Evolutionary conservation across 176 grass and related monocot genomes (phyloP), one percentile per base, ranked within the genome.

Genomic region (Triticum turgidum): DNA sequence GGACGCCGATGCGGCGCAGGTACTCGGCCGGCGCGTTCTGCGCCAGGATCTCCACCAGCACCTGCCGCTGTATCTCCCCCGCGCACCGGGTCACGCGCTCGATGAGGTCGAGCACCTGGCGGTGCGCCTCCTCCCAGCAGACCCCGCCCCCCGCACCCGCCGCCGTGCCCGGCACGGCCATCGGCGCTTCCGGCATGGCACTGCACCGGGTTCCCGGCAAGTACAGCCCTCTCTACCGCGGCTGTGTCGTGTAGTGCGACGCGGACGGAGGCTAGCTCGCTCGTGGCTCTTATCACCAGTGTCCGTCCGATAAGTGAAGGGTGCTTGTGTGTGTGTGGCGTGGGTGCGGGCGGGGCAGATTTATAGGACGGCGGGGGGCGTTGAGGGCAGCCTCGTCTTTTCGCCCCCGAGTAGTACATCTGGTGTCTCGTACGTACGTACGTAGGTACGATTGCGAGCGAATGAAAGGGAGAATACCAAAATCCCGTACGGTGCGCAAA

Each of bases 11-110:
- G 37, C 88, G 65, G 12, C 78, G 66, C 12, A 93, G 85, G 88
- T 93, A 93, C 85, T 93, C 91, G 18, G 91, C 86, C n/a, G 78
- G 73, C 59, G 85, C 88, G 82, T 93, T 93, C 85, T 90, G 88
- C 72, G 8, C 20, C 66, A 93, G 49, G 78, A 93, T 93, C 78
- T 93, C 85, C 7, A 11, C 67, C 71, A 93, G 85, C 58, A 88
- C 66, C n/a, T 33, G 30, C 27, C 83, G 82, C 88, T 93, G 91
- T 47, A 69, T 39, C 73, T 44, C n/a, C 11, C 14, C 73, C 7
- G 91, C 65, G 42, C 4, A 67, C 78, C 72, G 3, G 47, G 91
- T 93, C 1, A 90, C 83, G 73, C 20, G 72, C 88, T 93, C 88
- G 85, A 93, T 93, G 88, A 85, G 87, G 58, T 85, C 86, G 6